phyloP scores from a whole-genome alignment of 2,329 filamentous ascomycete species.

The Exophiala xenobiotica region DNA sequence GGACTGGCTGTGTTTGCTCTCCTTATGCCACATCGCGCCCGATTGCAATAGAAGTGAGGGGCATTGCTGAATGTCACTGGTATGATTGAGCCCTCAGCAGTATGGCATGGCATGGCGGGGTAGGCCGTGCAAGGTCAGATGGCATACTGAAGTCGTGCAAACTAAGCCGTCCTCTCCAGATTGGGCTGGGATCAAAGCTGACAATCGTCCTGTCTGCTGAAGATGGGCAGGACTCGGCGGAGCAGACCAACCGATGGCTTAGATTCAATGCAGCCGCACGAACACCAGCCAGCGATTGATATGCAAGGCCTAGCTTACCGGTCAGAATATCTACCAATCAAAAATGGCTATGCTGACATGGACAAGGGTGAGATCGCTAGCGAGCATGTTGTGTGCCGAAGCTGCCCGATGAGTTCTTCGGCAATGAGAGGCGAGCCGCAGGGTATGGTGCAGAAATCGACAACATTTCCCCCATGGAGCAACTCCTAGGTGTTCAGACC shows the following conservation, averaged over 20 bases:
- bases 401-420: no score
- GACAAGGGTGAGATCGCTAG: neutral
- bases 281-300: no score
- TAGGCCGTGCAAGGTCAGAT: neutral
- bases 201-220: conserved; percentile 1
- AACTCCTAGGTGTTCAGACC: no score
- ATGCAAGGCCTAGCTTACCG: conserved; percentile 3
- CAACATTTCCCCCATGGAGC: no score
- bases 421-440: no score
- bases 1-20: neutral
- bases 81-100: neutral
- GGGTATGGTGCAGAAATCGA: no score
- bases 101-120: neutral
- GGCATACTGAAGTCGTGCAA: neutral
- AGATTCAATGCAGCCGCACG: no score
- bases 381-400: no score
- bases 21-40: neutral
- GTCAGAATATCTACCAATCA: conserved; percentile 6
- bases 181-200: neutral
- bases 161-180: neutral
- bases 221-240: neutral
- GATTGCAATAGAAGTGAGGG: neutral
- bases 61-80: neutral
- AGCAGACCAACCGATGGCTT: no score
- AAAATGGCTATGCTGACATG: neutral